phyloP scores from a whole-genome alignment of 2,329 filamentous ascomycete genomes.

The Colletotrichum neosansevieriae region DNA sequence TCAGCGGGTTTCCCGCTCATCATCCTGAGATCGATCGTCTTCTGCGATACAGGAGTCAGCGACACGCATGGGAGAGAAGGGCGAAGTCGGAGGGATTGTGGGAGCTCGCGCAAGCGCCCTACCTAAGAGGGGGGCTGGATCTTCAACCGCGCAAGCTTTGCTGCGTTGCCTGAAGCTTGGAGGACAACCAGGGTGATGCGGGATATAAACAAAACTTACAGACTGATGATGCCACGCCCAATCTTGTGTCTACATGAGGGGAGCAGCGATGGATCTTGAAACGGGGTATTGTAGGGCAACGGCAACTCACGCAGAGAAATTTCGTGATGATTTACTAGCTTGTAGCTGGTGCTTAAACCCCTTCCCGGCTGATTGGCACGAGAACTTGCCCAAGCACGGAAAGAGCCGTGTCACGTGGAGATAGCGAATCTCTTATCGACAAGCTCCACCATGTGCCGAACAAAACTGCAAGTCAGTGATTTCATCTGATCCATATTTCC shows the following conservation, averaged over 20 bases:
- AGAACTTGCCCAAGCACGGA: constrained; percentile 22
- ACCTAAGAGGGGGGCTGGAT: constrained; percentile 33
- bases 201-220: constrained; percentile 24
- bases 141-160: constrained; percentile 36
- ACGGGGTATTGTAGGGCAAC: constrained; percentile 10
- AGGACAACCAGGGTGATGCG: background rate
- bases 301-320: constrained; percentile 23
- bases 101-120: constrained; percentile 24
- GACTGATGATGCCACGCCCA: constrained; percentile 29
- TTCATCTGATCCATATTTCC: background rate
- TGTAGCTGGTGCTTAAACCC: constrained; percentile 32
- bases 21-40: constrained; percentile 39
- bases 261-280: background rate
- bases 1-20: constrained; percentile 42
- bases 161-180: constrained; percentile 6
- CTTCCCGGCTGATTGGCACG: constrained; percentile 33
- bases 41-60: constrained; percentile 13
- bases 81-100: constrained; percentile 13
- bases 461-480: background rate
- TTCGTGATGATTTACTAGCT: constrained; percentile 33
- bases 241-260: constrained; percentile 35
- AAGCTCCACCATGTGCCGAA: no score
- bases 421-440: constrained; percentile 19
- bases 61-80: background rate
- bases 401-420: constrained; percentile 34